These are phyloP conservation scores for Pseudoscleropodium purum DNA, from an alignment of 225 moss, liverwort and hornwort species.

Conservation along the genomic window DNA sequence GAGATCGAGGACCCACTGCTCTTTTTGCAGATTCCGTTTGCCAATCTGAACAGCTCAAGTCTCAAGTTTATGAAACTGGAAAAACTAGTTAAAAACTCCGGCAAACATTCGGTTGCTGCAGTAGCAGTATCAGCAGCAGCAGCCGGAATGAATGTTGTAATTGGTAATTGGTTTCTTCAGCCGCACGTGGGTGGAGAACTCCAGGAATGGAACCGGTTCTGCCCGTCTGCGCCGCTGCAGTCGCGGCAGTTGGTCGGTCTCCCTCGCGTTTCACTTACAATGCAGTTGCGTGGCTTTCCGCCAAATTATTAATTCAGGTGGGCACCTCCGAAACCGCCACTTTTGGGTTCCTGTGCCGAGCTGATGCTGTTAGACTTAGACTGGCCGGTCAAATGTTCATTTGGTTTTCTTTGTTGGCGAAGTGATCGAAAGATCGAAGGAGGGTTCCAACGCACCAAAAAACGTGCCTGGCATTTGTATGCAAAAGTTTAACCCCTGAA, in stretches of 20 bases:
- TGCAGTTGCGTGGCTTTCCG: not conserved
- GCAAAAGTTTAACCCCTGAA: no score
- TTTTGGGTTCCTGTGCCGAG: not conserved
- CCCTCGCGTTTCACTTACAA: not conserved
- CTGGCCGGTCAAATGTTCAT: no score
- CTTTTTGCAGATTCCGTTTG: not conserved
- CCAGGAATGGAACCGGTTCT: no score
- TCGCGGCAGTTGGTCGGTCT: not conserved
- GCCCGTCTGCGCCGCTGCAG: not conserved
- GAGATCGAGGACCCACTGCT: not conserved
- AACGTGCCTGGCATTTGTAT: not conserved
- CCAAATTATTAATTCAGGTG: not conserved
- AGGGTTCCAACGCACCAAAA: not conserved
- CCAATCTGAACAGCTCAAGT: not conserved
- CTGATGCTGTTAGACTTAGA: no score
- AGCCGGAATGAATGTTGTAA: no score
- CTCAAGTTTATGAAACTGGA: no score
- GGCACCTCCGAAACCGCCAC: not conserved
- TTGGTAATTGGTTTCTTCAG: no score
- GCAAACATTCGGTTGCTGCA: no score
- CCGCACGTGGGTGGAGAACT: not conserved
- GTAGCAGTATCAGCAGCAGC: no score
- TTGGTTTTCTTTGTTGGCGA: no score
- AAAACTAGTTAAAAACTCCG: no score
- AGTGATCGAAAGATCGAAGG: no score